Evolutionary conservation across 208 protist species (phyloP).

Genomic region (Wallacemonas sp.): DNA sequence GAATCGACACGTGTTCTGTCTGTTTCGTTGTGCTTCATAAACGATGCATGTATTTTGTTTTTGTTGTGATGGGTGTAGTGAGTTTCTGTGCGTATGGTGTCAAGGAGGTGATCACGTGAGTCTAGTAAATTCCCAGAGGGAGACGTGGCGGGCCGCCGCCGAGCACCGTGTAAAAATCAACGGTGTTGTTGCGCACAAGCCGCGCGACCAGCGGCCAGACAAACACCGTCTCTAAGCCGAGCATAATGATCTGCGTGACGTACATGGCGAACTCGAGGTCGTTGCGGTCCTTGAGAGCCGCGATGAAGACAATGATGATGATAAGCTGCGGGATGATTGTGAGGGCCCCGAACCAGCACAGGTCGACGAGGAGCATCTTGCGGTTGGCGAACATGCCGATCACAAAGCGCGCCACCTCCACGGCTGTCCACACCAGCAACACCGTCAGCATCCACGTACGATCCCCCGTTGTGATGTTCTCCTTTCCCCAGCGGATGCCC

Average conservation of each 20-base stretch:
- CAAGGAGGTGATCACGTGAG: no score
- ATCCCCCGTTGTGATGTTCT: constrained; percentile 18
- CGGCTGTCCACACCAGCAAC: constrained; percentile 45
- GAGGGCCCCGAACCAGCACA: constrained; percentile 52
- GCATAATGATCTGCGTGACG: constrained; percentile 57
- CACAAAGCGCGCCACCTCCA: constrained; percentile 51
- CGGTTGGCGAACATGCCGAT: constrained; percentile 50
- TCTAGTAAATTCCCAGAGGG: not conserved
- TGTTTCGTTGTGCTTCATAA: no score
- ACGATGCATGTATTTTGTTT: no score
- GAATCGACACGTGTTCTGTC: not conserved
- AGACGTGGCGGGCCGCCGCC: constrained; percentile 9
- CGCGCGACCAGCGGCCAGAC: constrained; percentile 29
- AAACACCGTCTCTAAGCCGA: constrained; percentile 33
- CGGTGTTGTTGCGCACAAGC: constrained; percentile 56
- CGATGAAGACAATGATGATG: constrained; percentile 40
- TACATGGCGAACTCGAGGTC: constrained; percentile 66
- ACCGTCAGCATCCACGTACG: constrained; percentile 47
- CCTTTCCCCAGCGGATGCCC: constrained; percentile 29
- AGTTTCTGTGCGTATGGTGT: no score
- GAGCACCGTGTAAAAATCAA: constrained; percentile 74
- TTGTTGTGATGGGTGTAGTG: no score
- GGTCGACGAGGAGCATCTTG: constrained; percentile 37
- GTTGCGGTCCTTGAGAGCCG: constrained; percentile 42
- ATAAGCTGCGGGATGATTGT: constrained; percentile 61